Conservation (phyloP, 2,329 filamentous ascomycete genomes). For the Neofusicoccum umdonicola region DNA sequence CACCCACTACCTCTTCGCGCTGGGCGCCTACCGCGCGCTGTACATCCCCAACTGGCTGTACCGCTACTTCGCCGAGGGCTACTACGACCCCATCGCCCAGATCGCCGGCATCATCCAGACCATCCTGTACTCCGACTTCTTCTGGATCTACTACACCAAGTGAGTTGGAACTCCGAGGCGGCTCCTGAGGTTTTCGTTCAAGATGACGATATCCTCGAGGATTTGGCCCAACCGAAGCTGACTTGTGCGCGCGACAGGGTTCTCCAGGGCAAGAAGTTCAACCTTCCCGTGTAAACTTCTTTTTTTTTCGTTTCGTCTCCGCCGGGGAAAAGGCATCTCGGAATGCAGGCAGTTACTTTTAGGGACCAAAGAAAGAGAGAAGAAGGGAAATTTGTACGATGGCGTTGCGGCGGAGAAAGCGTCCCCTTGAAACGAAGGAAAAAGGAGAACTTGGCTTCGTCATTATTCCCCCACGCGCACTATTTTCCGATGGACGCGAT, state of each 20-base stretch:
- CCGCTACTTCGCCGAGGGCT: constrained; percentile 75
- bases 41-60: constrained; percentile 99
- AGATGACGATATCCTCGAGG: no score
- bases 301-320: background rate
- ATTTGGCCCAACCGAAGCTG: no score
- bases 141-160: constrained; percentile 99
- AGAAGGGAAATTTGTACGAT: no score
- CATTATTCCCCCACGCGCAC: no score
- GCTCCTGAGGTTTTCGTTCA: background rate
- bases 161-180: constrained; percentile 39
- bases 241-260: constrained; percentile 35
- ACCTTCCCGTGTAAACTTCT: constrained; percentile 47
- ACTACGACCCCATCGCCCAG: constrained; percentile 84
- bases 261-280: constrained; percentile 55
- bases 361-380: no score
- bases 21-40: constrained; percentile 85
- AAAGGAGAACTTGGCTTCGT: no score
- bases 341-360: no score
- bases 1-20: constrained; percentile 92
- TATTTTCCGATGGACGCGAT: no score
- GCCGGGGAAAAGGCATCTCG: no score
- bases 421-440: no score
- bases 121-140: constrained; percentile 96
- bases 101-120: constrained; percentile 90
- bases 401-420: no score